phyloP scores from a whole-genome alignment of 305 asterid genomes.

The Solanum hybrid region DNA sequence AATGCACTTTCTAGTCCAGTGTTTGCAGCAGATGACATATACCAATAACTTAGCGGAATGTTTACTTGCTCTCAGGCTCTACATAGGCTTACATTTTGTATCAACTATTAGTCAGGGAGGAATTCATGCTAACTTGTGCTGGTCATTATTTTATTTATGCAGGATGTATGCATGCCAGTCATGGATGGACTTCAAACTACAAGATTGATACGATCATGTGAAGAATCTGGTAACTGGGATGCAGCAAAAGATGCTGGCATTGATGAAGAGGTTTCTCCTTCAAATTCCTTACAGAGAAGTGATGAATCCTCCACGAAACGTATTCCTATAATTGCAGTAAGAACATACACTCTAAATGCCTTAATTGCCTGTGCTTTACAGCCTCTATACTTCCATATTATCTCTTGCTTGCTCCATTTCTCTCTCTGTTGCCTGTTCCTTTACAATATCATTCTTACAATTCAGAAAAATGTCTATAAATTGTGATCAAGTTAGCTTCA shows the following conservation, averaged over 20 bases:
- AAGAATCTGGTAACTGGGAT: slow-evolving; percentile 83
- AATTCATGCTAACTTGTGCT: neutral
- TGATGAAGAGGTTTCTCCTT: slow-evolving; percentile 32
- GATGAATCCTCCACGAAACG: slow-evolving; percentile 27
- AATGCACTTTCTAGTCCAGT: neutral
- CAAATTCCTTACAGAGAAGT: slow-evolving; percentile 19
- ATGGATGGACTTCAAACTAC: slow-evolving; percentile 94
- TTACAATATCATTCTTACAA: neutral
- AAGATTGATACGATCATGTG: slow-evolving; percentile 70
- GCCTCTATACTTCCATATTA: neutral
- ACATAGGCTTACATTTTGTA: neutral
- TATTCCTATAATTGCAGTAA: slow-evolving; percentile 72
- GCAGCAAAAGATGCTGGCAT: slow-evolving; percentile 72
- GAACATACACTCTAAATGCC: neutral
- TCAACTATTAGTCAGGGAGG: neutral
- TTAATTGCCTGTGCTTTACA: neutral
- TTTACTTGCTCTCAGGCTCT: neutral
- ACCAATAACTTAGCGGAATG: neutral
- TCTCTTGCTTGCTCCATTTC: neutral
- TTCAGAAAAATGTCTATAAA: neutral
- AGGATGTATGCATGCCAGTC: slow-evolving; percentile 96
- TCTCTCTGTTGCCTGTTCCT: neutral
- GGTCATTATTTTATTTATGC: slow-evolving; percentile 3
- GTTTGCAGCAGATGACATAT: neutral
- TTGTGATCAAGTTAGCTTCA: neutral